Evolutionary conservation across 352 stramenopile species (phyloP), one percentile per base, ranked within the genome.

Genomic region (Globisporangium megalacanthum): DNA sequence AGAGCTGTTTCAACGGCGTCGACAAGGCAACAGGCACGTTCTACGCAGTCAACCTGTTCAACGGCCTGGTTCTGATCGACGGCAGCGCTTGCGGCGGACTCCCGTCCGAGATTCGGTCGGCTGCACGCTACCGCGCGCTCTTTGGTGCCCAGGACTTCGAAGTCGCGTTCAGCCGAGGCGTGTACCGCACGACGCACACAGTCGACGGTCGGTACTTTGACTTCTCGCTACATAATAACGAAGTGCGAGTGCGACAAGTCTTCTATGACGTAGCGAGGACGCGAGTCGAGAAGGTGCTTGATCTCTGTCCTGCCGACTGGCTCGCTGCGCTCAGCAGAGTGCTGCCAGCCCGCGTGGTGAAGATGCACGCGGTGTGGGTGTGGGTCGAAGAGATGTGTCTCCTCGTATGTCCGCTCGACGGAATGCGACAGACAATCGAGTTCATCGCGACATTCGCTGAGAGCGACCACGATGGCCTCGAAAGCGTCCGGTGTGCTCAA

Each of bases 121-220:
- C 73, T 11, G 4, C 63, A 17, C 47, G 50, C 15, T 89, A 83
- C 48, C 33, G 48, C 9, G 45, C 52, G n/a, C 39, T 88, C 4
- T 89, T 89, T 61, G 63, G 69, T 3, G 47, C 54, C 0, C 55
- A 64, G 35, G 76, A 89, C 22, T 88, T 88, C 49, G 75, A 86
- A 60, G 75, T 86, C 1, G 65, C 61, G 9, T 62, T 47, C 35
- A 33, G 35, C 0, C 66, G 67, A 47, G 64, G 64, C 13, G 59
- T 75, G 15, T 75, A 77, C 13, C 61, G 57, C 41, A 82, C 74
- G 0, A 50, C 60, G 36, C 33, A 65, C 9, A 49, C 52, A 9
- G 58, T 69, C 33, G 61, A 62, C 14, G 60, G 59, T 2, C 65
- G 64, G 2, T 64, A 69, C 15, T 83, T 79, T 17, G 67, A 83